A percentile compares a stretch with the other conserved stretches of the same genome.
These are phyloP conservation scores for Chernovozyma aurita DNA, from an alignment of 1,139 yeast genomes.

Conservation along the genomic window DNA sequence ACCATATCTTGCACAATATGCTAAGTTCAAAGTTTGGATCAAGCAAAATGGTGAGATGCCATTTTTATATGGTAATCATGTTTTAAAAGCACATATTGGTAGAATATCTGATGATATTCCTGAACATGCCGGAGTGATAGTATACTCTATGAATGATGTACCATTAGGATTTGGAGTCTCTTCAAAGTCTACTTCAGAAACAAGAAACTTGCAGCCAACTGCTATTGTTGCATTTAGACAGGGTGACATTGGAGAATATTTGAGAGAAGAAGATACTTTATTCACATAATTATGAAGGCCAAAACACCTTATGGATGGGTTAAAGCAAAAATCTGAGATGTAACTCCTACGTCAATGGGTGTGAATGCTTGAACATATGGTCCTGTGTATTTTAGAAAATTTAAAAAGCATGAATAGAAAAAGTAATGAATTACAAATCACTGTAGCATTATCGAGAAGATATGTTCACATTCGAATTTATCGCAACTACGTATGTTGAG, in stretches of 20 bases:
- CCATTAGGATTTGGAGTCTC: constrained; percentile 96
- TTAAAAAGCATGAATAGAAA: not conserved
- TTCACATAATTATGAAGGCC: constrained; percentile 70
- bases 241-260: constrained; percentile 95
- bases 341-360: too few relatives aligned
- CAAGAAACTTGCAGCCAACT: constrained; percentile 85
- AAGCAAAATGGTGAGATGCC: constrained; percentile 99
- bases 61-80: constrained; percentile 92
- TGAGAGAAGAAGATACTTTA: constrained; percentile 95
- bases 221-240: constrained; percentile 95
- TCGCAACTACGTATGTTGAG: too few relatives aligned
- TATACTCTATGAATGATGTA: constrained; percentile 85
- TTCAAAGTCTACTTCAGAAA: constrained; percentile 88
- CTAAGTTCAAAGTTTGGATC: constrained; percentile 94
- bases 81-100: constrained; percentile 93
- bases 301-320: too few relatives aligned
- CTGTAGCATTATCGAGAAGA: too few relatives aligned
- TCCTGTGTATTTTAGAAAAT: not conserved
- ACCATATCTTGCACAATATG: constrained; percentile 76
- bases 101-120: constrained; percentile 97
- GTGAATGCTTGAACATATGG: too few relatives aligned
- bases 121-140: constrained; percentile 94
- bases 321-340: not conserved
- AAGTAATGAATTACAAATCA: too few relatives aligned
- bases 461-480: too few relatives aligned